Conservation (phyloP, 176 grass and related monocot species). For the Poa pratensis region DNA sequence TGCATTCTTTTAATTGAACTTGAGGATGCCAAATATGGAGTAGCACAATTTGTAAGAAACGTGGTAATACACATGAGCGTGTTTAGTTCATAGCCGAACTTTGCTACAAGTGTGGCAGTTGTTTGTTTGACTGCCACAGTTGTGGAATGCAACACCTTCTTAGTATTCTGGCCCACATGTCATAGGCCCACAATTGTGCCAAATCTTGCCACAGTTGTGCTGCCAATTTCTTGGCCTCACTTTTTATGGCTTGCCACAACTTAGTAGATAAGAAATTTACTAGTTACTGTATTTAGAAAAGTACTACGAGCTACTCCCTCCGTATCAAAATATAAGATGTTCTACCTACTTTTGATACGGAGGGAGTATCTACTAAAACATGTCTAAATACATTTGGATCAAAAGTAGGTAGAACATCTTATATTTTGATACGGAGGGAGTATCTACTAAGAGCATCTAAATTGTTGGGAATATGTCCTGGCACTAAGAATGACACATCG, state of each 20-base stretch:
- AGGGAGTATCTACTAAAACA: no score
- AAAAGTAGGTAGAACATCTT: no score
- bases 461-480: not conserved
- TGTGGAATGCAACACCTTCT: not conserved
- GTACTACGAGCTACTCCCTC: not conserved
- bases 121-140: not conserved
- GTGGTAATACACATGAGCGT: conserved; percentile 8
- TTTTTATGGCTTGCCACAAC: conserved; percentile 6
- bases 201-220: not conserved
- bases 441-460: not conserved
- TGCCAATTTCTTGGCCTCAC: not conserved
- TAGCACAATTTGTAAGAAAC: not conserved
- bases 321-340: no score
- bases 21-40: not conserved
- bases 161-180: not conserved
- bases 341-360: no score
- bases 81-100: conserved; percentile 12
- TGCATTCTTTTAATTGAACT: conserved; percentile 42
- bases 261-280: not conserved
- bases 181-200: not conserved
- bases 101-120: not conserved
- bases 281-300: not conserved
- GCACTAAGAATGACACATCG: not conserved
- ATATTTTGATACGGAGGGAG: no score
- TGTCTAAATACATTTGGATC: no score